Base-by-base conservation (phyloP, 192 early-diverging fungal species). In the Coemansia sp. region DNA sequence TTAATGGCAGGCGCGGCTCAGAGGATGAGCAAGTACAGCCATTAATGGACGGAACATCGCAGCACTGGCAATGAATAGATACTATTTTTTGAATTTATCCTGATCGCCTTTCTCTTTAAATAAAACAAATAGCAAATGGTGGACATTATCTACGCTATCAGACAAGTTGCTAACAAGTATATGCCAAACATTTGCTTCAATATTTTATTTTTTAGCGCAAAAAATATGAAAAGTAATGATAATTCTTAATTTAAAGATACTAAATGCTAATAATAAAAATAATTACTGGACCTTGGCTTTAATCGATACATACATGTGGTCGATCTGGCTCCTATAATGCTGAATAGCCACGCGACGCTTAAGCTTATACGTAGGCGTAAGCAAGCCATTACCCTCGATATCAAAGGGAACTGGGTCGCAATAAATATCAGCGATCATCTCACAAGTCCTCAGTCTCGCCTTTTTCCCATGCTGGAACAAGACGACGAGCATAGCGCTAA, bases 311-410 rank as follows among this genome's bases (percentile, higher is more conserved):
- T 94, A 94, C 88, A 95, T 87, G 16, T 66, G 79, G 4, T 89
- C 87, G 66, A 95, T 90, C 43, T 90, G 70, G n/a, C 72, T 84
- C 33, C 71, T 43, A 70, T 91, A 95, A 36, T 84, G 70, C 38
- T 87, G 75, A 73, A 87, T 86, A 8, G 89, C 90, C 50, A 89
- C 85, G 49, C 87, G 86, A 68, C 95, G 87, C 73, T 94, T 96
- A 41, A 95, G 79, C 86, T 97, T 97, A 85, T 92, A 93, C 0
- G 95, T 94, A 1, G 96, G 92, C 1, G 96, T 96, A 33, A 96
- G 80, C 33, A 98, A 76, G 44, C 92, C 90, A 43, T 90, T 92
- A 66, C 84, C 86, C 38, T 95, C 92, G 24, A 94, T 83, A 1
- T 90, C 80, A 69, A 98, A 95, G 38, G 86, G 83, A 31, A 88